Evolutionary conservation across 306 rosid species (phyloP).

Genomic region (Purshia tridentata): DNA sequence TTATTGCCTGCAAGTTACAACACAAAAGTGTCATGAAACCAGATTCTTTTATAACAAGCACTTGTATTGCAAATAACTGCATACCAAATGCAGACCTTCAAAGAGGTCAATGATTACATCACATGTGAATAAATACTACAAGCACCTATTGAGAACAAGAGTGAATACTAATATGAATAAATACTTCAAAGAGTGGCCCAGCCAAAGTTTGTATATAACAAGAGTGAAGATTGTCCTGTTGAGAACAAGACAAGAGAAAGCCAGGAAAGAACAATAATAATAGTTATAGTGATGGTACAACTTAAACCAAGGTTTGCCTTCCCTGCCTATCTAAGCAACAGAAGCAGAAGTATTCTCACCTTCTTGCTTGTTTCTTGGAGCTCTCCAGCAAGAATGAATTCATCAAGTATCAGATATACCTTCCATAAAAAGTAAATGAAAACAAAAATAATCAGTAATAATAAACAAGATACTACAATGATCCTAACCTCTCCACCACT

Average conservation of each 20-base stretch:
- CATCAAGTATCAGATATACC: conserved; percentile 65
- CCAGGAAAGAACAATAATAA: background rate
- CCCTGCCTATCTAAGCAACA: background rate
- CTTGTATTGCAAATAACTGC: background rate
- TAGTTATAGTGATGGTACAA: background rate
- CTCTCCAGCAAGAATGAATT: conserved; percentile 66
- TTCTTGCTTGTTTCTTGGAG: conserved; percentile 73
- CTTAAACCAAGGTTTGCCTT: background rate
- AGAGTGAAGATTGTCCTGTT: background rate
- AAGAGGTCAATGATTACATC: background rate
- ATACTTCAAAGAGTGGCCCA: background rate
- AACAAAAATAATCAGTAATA: conserved; percentile 6
- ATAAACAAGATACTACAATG: background rate
- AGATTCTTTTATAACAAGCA: background rate
- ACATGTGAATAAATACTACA: background rate
- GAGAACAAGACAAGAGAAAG: background rate
- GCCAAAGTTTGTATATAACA: background rate
- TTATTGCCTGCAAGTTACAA: conserved; percentile 46
- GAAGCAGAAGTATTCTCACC: conserved; percentile 28
- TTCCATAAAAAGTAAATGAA: conserved; percentile 23
- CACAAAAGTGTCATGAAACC: background rate
- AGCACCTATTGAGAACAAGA: background rate
- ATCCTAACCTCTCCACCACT: background rate
- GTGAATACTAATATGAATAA: background rate
- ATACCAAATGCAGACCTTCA: background rate